Evolutionary conservation across 2,329 filamentous ascomycete genomes (phyloP).

Genomic region (Madurella mycetomatis): DNA sequence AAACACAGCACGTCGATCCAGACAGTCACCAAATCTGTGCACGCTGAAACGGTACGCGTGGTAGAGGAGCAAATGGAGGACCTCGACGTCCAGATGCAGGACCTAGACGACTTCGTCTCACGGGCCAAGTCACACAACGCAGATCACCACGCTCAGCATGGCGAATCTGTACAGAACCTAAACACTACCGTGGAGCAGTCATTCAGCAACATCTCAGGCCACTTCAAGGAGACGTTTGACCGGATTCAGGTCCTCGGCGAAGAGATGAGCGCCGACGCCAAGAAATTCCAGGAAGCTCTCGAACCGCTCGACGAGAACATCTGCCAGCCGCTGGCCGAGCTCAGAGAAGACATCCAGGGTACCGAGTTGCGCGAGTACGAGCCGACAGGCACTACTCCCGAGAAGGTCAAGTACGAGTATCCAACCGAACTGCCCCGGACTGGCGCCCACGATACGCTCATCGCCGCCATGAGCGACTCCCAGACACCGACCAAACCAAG

Average conservation of each 20-base stretch:
- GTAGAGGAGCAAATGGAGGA: conserved; percentile 86
- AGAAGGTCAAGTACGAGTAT: conserved; percentile 76
- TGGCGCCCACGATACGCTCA: conserved; percentile 41
- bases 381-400: conserved; percentile 80
- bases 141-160: conserved; percentile 66
- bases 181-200: conserved; percentile 66
- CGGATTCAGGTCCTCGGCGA: conserved; percentile 65
- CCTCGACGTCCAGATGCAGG: conserved; percentile 81
- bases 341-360: conserved; percentile 64
- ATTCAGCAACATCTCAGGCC: conserved; percentile 64
- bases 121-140: conserved; percentile 78
- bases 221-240: conserved; percentile 64
- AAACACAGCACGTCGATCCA: conserved; percentile 80
- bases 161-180: conserved; percentile 60
- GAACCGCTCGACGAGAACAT: conserved; percentile 57
- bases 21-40: conserved; percentile 76
- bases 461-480: conserved; percentile 38
- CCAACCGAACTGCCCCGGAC: conserved; percentile 76
- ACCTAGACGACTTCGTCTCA: conserved; percentile 84
- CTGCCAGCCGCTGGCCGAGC: conserved; percentile 63
- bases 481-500: conserved; percentile 28
- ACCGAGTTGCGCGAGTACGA: conserved; percentile 73
- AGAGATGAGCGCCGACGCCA: conserved; percentile 60
- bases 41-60: conserved; percentile 83
- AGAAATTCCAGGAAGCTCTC: conserved; percentile 55